Base-by-base conservation (phyloP, 2,329 filamentous ascomycete genomes). In the Cercospora sojina region DNA sequence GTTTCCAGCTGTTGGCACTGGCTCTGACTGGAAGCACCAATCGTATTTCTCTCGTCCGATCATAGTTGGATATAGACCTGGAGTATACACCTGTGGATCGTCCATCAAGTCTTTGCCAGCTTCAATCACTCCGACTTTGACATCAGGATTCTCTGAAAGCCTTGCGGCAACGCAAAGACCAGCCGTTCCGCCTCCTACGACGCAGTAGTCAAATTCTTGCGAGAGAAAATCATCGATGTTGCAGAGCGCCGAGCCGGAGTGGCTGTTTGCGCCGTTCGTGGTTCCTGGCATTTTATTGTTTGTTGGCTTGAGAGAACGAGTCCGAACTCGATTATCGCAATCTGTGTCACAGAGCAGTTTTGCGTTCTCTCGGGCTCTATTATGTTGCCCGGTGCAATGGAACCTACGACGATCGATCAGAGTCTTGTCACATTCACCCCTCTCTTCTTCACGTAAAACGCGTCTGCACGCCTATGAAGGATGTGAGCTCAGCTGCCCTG, bases 21-120 rank as follows among this genome's bases (percentile, higher is more conserved):
- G 65, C 62, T 77, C 68, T 31, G 66, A 73, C 8, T 73, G 63
- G 47, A 73, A 77, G 62, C 74, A 75, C 75, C 76, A 77, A 62
- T 78, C 76, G 62, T 76, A 77, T 63, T 77, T 73, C 41, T 75
- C 72, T 1, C 72, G 70, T 10, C 75, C 74, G 41, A 77, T 76
- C 23, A 78, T 62, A 0, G 72, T 74, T 2, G 75, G 74, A 51
- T 75, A 77, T 0, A 77, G 67, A 27, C 68, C 65, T 65, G 78
- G 76, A 1, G 75, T 78, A 16, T 64, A 77, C 68, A 74, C 74
- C 69, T 70, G 75, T 18, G 72, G 72, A 57, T 78, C 73, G 59
- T 71, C 65, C 69, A 67, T 69, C 59, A 66, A 43, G 38, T 71
- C 64, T 56, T 71, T 75, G 51, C 77, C 76, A 9, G 74, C 75